A percentile compares a stretch with the other conserved stretches of the same genome.
phyloP scores from a whole-genome alignment of 352 stramenopile genomes.

The Lagenidium sp. region DNA sequence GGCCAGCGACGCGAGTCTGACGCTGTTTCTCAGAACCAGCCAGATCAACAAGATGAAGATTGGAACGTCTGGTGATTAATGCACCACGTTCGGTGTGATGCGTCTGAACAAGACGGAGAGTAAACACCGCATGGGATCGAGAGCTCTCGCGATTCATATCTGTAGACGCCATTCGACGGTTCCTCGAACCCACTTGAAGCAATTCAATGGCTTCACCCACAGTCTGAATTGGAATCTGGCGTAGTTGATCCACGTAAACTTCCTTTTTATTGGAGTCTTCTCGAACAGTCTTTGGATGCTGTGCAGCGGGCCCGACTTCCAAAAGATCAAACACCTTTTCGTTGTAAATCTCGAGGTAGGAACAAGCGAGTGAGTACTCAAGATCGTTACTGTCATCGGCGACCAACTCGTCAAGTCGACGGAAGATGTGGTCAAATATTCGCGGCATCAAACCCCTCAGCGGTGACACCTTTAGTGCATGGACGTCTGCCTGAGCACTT shows the following conservation, averaged over 20 bases:
- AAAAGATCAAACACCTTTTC: slow-evolving; percentile 86
- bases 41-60: slow-evolving; percentile 81
- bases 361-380: slow-evolving; percentile 63
- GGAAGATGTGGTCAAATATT: slow-evolving; percentile 81
- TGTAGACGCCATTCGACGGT: slow-evolving; percentile 91
- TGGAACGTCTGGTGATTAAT: slow-evolving; percentile 58
- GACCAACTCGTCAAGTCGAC: slow-evolving; percentile 31
- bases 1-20: slow-evolving; percentile 66
- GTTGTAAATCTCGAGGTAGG: slow-evolving; percentile 90
- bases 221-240: slow-evolving; percentile 50
- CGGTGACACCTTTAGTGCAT: slow-evolving; percentile 37
- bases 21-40: slow-evolving; percentile 84
- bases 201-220: slow-evolving; percentile 63
- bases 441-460: slow-evolving; percentile 71
- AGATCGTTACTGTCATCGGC: slow-evolving; percentile 32
- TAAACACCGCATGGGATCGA: slow-evolving; percentile 96
- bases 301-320: slow-evolving; percentile 35
- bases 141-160: slow-evolving; percentile 97
- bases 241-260: slow-evolving; percentile 76
- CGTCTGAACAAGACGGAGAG: slow-evolving; percentile 88
- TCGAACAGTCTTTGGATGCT: slow-evolving; percentile 57
- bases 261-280: slow-evolving; percentile 63
- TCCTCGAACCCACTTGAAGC: slow-evolving; percentile 71
- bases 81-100: slow-evolving; percentile 49
- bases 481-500: slow-evolving; percentile 11